Conservation (phyloP, 2,329 filamentous ascomycete genomes). For the Trichoderma arundinaceum region DNA sequence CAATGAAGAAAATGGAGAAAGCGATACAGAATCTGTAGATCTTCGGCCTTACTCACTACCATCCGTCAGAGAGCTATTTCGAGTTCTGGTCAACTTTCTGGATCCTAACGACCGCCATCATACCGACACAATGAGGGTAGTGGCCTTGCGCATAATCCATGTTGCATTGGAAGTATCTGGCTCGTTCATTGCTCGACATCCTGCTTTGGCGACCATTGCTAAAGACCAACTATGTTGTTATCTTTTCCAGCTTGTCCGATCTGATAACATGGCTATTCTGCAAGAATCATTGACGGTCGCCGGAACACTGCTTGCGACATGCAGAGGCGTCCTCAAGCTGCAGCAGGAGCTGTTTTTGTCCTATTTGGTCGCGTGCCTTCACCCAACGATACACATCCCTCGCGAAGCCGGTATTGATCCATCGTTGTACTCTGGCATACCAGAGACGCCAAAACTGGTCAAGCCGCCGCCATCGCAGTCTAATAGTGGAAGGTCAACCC, state of each 20-base stretch:
- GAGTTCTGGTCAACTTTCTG: constrained; percentile 89
- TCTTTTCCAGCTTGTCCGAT: constrained; percentile 93
- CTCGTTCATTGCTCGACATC: constrained; percentile 91
- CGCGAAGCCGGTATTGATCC: constrained; percentile 89
- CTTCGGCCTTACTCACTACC: constrained; percentile 91
- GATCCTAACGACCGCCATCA: constrained; percentile 93
- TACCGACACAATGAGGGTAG: constrained; percentile 93
- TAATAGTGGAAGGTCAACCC: constrained; percentile 82
- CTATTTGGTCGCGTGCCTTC: constrained; percentile 91
- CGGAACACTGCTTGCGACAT: constrained; percentile 88
- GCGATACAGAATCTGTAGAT: constrained; percentile 56
- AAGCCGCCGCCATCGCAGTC: constrained; percentile 76
- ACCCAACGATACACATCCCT: constrained; percentile 93
- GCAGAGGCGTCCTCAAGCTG: constrained; percentile 86
- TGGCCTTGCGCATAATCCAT: constrained; percentile 96
- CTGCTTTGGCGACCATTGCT: constrained; percentile 82
- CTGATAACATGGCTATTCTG: constrained; percentile 93
- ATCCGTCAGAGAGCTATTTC: constrained; percentile 91
- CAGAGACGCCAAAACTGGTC: constrained; percentile 84
- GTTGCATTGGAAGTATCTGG: constrained; percentile 96
- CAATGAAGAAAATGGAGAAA: constrained; percentile 48
- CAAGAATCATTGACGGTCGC: constrained; percentile 92
- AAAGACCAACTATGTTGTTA: constrained; percentile 93
- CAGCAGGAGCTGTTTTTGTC: constrained; percentile 96
- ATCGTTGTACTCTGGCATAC: constrained; percentile 88